phyloP scores from a whole-genome alignment of 1,284 basidiomycete species.

The Cutaneotrichosporon dermatis region DNA sequence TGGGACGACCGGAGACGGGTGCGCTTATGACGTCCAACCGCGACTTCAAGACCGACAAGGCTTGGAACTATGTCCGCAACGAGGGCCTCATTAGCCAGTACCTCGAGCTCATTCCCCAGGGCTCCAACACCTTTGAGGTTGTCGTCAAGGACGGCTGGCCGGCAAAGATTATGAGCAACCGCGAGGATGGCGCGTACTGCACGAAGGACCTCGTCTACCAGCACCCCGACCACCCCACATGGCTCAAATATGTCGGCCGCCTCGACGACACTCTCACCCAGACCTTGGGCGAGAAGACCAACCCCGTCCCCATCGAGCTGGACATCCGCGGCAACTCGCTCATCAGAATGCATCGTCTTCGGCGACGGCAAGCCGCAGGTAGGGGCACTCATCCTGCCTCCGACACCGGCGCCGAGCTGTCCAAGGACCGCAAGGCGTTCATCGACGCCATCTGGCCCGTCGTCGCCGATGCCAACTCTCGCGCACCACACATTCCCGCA shows the following conservation, averaged over 20 bases:
- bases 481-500: constrained; percentile 57
- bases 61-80: constrained; percentile 59
- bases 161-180: constrained; percentile 56
- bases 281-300: constrained; percentile 57
- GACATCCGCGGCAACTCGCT: constrained; percentile 50
- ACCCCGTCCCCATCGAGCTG: constrained; percentile 52
- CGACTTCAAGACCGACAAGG: constrained; percentile 55
- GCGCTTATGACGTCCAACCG: constrained; percentile 53
- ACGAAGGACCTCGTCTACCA: constrained; percentile 59
- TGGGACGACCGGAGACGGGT: constrained; percentile 52
- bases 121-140: constrained; percentile 55
- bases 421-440: constrained; percentile 46
- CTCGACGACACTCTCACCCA: constrained; percentile 57
- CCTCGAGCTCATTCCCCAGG: constrained; percentile 53
- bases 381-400: constrained; percentile 59
- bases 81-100: constrained; percentile 50
- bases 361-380: constrained; percentile 56
- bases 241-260: constrained; percentile 59
- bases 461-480: constrained; percentile 54
- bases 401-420: constrained; percentile 49
- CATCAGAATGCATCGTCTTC: constrained; percentile 58
- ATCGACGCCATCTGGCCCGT: constrained; percentile 53
- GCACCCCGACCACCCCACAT: constrained; percentile 50
- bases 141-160: constrained; percentile 58
- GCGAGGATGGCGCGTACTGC: constrained; percentile 58